Conservation (phyloP, 352 stramenopile genomes). For the Pythium oligandrum region DNA sequence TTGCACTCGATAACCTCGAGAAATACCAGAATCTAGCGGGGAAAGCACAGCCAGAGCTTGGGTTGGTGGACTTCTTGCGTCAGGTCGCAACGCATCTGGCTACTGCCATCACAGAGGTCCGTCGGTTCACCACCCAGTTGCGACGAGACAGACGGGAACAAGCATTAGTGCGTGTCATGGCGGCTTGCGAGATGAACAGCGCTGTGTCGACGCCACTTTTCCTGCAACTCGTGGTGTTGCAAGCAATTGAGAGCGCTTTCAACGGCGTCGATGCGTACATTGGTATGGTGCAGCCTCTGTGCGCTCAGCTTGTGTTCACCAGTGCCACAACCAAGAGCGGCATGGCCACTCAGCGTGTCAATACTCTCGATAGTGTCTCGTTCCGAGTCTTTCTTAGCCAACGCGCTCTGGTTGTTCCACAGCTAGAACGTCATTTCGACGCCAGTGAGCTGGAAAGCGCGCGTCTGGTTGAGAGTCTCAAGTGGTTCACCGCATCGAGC, state of each 20-base stretch:
- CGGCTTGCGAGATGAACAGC: constrained; percentile 29
- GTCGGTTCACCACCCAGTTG: constrained; percentile 1
- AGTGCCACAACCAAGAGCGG: constrained; percentile 35
- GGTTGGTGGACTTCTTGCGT: constrained; percentile 69
- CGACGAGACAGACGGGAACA: constrained; percentile 22
- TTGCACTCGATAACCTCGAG: constrained; percentile 64
- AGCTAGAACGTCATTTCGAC: constrained; percentile 26
- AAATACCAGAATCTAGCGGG: constrained; percentile 32
- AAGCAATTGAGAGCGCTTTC: constrained; percentile 48
- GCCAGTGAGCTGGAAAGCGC: not conserved
- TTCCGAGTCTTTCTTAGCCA: constrained; percentile 54
- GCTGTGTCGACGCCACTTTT: constrained; percentile 16
- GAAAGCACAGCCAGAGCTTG: constrained; percentile 57
- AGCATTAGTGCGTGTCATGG: constrained; percentile 47
- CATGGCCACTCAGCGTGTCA: constrained; percentile 43
- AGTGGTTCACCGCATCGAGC: constrained; percentile 10
- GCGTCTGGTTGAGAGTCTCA: constrained; percentile 3
- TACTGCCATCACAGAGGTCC: constrained; percentile 11
- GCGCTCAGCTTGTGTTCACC: constrained; percentile 42
- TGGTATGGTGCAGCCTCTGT: constrained; percentile 48
- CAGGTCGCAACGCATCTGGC: constrained; percentile 25
- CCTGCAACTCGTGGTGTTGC: constrained; percentile 40
- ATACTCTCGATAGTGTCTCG: constrained; percentile 36
- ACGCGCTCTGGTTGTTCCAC: constrained; percentile 36
- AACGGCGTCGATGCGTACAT: constrained; percentile 67